These are phyloP conservation scores for Uromyces viciae-fabae DNA, from an alignment of 1,284 basidiomycete species.

Conservation along the genomic window DNA sequence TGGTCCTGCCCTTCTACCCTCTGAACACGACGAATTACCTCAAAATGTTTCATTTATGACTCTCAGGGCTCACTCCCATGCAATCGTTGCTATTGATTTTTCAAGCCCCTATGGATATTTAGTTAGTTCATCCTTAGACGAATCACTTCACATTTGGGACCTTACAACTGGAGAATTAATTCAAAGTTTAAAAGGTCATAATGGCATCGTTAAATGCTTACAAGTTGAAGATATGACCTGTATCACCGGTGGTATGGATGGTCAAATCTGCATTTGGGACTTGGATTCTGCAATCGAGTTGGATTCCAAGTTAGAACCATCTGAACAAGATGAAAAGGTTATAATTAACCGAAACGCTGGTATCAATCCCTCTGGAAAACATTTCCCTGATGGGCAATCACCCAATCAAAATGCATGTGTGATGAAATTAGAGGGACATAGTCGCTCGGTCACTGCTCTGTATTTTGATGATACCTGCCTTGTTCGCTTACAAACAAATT, in stretches of 20 bases:
- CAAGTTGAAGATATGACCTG: slow-evolving; percentile 91
- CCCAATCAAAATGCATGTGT: slow-evolving; percentile 62
- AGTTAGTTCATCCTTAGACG: slow-evolving; percentile 71
- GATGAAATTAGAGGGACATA: slow-evolving; percentile 80
- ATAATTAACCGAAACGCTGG: slow-evolving; percentile 1
- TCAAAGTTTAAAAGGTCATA: slow-evolving; percentile 73
- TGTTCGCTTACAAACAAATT: slow-evolving; percentile 62
- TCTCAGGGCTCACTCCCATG: slow-evolving; percentile 71
- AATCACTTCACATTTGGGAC: slow-evolving; percentile 76
- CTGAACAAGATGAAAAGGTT: slow-evolving; percentile 54
- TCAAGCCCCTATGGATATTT: slow-evolving; percentile 93
- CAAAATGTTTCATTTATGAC: slow-evolving; percentile 96
- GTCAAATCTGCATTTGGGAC: slow-evolving; percentile 81
- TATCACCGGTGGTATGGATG: slow-evolving; percentile 83
- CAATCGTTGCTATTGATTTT: slow-evolving; percentile 86
- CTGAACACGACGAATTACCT: slow-evolving; percentile 93
- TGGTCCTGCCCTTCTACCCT: slow-evolving; percentile 92
- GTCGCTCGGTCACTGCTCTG: slow-evolving; percentile 81
- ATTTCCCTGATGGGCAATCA: background rate
- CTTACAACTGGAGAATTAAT: slow-evolving; percentile 68
- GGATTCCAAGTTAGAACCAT: slow-evolving; percentile 65
- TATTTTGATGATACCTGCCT: slow-evolving; percentile 93
- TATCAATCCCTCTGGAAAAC: slow-evolving; percentile 28
- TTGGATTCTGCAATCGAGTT: slow-evolving; percentile 59
- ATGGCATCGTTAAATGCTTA: slow-evolving; percentile 73